Conservation (phyloP, 768 basidiomycete species). For the Panaeolus papilionaceus region DNA sequence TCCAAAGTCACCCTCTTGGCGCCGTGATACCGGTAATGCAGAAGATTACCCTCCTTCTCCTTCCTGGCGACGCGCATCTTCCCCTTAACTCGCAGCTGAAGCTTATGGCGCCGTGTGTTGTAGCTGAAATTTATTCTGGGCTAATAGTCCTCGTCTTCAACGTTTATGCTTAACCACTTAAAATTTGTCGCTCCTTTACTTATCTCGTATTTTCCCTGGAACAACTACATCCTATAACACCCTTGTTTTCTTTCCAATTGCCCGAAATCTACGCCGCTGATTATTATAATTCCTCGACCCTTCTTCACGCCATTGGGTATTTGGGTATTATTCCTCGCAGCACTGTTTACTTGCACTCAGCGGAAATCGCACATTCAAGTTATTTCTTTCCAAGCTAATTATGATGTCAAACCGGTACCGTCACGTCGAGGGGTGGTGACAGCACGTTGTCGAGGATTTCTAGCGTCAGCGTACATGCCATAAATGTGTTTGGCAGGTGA, state of each 20-base stretch:
- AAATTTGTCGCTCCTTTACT: not conserved
- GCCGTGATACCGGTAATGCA: not conserved
- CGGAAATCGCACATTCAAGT: not conserved
- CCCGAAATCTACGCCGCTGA: conserved; percentile 12
- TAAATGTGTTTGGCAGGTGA: not conserved
- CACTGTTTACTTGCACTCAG: not conserved
- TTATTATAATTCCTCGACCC: conserved; percentile 11
- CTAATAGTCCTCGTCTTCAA: not conserved
- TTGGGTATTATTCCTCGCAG: conserved; percentile 8
- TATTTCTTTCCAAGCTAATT: not conserved
- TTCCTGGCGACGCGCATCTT: not conserved
- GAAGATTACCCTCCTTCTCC: not conserved
- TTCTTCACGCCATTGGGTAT: conserved; percentile 12
- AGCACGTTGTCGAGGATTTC: too few relatives aligned
- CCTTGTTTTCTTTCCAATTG: conserved; percentile 4
- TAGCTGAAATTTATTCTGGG: not conserved
- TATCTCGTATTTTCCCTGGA: conserved; percentile 1
- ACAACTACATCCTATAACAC: conserved; percentile 1
- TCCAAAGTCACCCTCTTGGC: not conserved
- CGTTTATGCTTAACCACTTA: conserved; percentile 1
- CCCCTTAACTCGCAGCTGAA: not conserved
- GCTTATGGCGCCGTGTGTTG: not conserved
- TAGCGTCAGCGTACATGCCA: not conserved
- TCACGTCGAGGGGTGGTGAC: too few relatives aligned
- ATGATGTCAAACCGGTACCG: too few relatives aligned